Evolutionary conservation across 805 yeast genomes (phyloP).

Genomic region (Zygoascus tannicola): DNA sequence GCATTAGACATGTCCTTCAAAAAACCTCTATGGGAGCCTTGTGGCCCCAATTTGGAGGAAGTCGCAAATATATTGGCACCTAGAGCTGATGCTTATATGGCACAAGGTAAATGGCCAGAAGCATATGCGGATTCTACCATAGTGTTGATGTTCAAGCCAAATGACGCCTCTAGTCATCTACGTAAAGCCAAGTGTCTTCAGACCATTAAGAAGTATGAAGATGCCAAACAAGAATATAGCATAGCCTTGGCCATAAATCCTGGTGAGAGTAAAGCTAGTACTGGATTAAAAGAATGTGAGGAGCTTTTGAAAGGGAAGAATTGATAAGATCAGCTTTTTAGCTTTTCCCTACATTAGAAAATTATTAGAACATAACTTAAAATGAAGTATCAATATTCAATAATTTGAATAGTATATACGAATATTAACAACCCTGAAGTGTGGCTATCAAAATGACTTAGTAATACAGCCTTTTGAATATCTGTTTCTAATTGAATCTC

Average conservation of each 20-base stretch:
- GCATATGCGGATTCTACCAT: conserved; percentile 32
- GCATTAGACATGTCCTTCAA: conserved; percentile 33
- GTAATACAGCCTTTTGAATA: too few species aligned
- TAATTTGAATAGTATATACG: too few species aligned
- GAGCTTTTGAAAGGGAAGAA: not conserved
- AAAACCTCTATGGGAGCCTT: conserved; percentile 34
- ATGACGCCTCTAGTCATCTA: conserved; percentile 26
- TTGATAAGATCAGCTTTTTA: too few species aligned
- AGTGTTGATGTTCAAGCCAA: conserved; percentile 25
- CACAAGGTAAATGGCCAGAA: conserved; percentile 27
- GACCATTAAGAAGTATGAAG: conserved; percentile 16
- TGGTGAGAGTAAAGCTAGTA: conserved; percentile 12
- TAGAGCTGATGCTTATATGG: conserved; percentile 33
- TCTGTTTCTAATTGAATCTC: too few species aligned
- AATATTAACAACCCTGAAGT: too few species aligned
- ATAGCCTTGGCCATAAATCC: conserved; percentile 15
- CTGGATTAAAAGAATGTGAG: conserved; percentile 17
- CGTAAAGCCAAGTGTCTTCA: conserved; percentile 27
- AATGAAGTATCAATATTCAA: too few species aligned
- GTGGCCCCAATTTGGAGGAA: conserved; percentile 28
- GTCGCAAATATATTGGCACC: conserved; percentile 24
- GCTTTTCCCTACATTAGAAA: too few species aligned
- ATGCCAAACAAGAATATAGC: conserved; percentile 17
- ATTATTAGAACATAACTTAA: too few species aligned
- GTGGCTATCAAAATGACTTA: too few species aligned